Evolutionary conservation across 345 rosid species (phyloP), one percentile per base, ranked within the genome.

Genomic region (Pugionium cornutum): DNA sequence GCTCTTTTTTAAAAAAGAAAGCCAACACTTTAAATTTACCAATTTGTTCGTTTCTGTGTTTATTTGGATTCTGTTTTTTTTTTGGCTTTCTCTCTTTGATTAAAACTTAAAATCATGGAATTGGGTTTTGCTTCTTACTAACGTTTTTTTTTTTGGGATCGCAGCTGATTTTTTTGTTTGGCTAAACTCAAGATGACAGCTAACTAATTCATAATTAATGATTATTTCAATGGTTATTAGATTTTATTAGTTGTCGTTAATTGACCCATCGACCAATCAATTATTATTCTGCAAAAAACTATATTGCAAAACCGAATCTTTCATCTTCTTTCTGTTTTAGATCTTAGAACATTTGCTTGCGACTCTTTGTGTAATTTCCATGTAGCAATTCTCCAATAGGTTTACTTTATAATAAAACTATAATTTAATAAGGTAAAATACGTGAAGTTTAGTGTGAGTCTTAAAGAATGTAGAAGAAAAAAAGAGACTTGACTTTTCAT

Each of bases 101-200:
- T 36, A 18, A 18, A 26, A 47, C 0, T 18, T 50, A 45, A 59
- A 27, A 10, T 35, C 33, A 10, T 60, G 3, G 6, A 69, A 32
- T 9, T 61, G 53, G 11, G 28, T 43, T 60, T 58, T 27, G 50
- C 33, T 59, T 68, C 39, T 59, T 69, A 60, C 29, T 50, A 58
- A 2, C 51, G 29, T 45, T 56, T 55, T 5, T 2, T 25, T 18
- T 6, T 7, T 41, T 50, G 40, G 2, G 53, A 51, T 59, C 53
- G 32, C 6, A 10, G 42, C 7, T 63, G 36, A 28, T 33, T 4
- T 8, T 28, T 36, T 33, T 32, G 26, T 34, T 46, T 50, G 6
- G 32, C 18, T 59, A 33, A 27, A 46, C 25, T 37, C 29, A 43
- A 47, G 63, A 53, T 53, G 68, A 53, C 75, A 70, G 62, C 75